Evolutionary conservation across 306 rosid genomes (phyloP).

Genomic region (Corylus avellana): DNA sequence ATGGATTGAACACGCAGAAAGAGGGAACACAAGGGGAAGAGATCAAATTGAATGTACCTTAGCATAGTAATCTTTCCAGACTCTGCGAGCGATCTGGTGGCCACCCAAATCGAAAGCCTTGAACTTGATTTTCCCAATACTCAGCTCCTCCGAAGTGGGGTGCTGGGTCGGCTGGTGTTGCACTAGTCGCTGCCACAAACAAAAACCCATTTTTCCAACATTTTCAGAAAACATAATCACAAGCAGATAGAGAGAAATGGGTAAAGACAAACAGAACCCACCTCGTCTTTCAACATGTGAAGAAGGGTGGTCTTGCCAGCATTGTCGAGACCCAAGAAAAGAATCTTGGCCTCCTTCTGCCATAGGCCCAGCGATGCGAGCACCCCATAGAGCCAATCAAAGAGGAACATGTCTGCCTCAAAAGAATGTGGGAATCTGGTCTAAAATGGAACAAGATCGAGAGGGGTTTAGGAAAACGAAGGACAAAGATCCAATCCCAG

Average conservation of each 20-base stretch:
- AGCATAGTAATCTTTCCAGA: slow-evolving; percentile 81
- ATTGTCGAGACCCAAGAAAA: slow-evolving; percentile 82
- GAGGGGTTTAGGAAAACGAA: background rate
- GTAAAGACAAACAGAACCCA: slow-evolving; percentile 11
- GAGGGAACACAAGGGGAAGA: slow-evolving; percentile 7
- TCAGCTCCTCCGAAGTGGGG: slow-evolving; percentile 85
- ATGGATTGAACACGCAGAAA: background rate
- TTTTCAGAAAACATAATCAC: background rate
- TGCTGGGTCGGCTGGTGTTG: slow-evolving; percentile 89
- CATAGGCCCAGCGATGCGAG: slow-evolving; percentile 70
- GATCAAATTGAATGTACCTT: slow-evolving; percentile 37
- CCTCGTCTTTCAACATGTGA: slow-evolving; percentile 93
- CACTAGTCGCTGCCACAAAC: slow-evolving; percentile 61
- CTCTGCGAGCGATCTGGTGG: slow-evolving; percentile 88
- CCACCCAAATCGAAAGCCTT: slow-evolving; percentile 92
- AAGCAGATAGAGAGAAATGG: background rate
- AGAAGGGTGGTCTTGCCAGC: slow-evolving; percentile 88
- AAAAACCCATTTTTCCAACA: background rate
- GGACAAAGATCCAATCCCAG: slow-evolving; percentile 2
- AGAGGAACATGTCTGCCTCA: slow-evolving; percentile 50
- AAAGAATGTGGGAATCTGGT: background rate
- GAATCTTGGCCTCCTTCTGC: slow-evolving; percentile 86
- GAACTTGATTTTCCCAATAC: slow-evolving; percentile 77
- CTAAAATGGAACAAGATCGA: slow-evolving; percentile 1
- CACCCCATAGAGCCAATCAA: slow-evolving; percentile 86